Conservation (phyloP, 2,329 filamentous ascomycete species). For the Fusarium pilosicola region DNA sequence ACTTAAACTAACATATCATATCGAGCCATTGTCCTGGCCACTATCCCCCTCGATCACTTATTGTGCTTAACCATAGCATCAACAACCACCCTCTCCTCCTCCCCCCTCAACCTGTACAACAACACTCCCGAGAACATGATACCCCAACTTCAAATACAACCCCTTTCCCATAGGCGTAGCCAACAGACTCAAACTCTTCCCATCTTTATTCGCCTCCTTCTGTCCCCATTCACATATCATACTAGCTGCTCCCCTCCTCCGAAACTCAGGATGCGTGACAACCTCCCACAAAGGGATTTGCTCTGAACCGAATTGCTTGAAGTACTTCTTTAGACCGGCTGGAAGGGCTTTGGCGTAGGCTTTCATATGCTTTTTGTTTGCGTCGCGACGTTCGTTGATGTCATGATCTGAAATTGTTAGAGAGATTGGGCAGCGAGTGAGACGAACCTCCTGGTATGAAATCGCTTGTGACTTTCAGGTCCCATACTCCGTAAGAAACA, state of each 20-base stretch:
- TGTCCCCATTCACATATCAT: slow-evolving; percentile 15
- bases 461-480: not conserved
- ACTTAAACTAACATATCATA: not conserved
- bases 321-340: not conserved
- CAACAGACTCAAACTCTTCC: not conserved
- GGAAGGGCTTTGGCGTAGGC: not conserved
- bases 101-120: not conserved
- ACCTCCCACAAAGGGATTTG: not conserved
- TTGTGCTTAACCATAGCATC: not conserved
- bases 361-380: not conserved
- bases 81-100: slow-evolving; percentile 4
- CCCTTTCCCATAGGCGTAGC: not conserved
- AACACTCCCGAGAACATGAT: not conserved
- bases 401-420: slow-evolving; percentile 3
- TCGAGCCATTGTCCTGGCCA: rapidly evolving
- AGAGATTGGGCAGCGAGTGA: rapidly evolving
- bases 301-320: rapidly evolving
- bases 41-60: not conserved
- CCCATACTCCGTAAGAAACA: not conserved
- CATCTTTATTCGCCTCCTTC: not conserved
- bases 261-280: slow-evolving; percentile 1
- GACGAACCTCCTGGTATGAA: not conserved
- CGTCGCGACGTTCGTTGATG: slow-evolving; percentile 1
- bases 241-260: not conserved
- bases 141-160: not conserved